Conservation (phyloP, 495 filamentous ascomycete genomes). For the Aspergillus diversus region DNA sequence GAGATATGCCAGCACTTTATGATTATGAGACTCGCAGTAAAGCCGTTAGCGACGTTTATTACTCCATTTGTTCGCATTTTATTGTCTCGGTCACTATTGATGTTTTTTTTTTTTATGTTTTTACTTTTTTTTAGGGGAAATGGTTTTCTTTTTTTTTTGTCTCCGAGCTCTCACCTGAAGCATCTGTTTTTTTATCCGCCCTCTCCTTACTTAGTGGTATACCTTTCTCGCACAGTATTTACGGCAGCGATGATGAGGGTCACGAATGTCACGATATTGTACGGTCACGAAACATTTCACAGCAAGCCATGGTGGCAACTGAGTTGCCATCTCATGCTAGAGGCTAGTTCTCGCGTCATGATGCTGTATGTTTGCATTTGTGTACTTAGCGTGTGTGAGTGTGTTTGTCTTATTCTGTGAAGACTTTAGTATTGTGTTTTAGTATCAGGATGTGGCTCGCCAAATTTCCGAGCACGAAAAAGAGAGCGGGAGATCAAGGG, state of each 20-base stretch:
- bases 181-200: constrained; percentile 30
- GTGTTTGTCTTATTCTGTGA: constrained; percentile 15
- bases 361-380: constrained; percentile 29
- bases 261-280: constrained; percentile 54
- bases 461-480: background rate
- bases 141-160: constrained; percentile 25
- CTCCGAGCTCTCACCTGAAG: constrained; percentile 30
- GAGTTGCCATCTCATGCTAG: constrained; percentile 31
- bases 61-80: constrained; percentile 26
- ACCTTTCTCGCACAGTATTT: constrained; percentile 50
- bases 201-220: constrained; percentile 41
- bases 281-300: constrained; percentile 44
- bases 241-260: constrained; percentile 51
- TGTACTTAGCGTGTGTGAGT: constrained; percentile 25
- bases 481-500: background rate
- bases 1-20: constrained; percentile 33
- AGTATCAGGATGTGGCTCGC: constrained; percentile 16
- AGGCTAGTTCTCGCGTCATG: constrained; percentile 31
- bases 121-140: constrained; percentile 26
- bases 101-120: constrained; percentile 21
- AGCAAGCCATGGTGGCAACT: constrained; percentile 29
- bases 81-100: constrained; percentile 22
- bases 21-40: constrained; percentile 33
- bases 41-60: constrained; percentile 28
- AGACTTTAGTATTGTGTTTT: constrained; percentile 23